Evolutionary conservation across 148 eudicot species (phyloP).

Genomic region (Amaranthus cruentus): DNA sequence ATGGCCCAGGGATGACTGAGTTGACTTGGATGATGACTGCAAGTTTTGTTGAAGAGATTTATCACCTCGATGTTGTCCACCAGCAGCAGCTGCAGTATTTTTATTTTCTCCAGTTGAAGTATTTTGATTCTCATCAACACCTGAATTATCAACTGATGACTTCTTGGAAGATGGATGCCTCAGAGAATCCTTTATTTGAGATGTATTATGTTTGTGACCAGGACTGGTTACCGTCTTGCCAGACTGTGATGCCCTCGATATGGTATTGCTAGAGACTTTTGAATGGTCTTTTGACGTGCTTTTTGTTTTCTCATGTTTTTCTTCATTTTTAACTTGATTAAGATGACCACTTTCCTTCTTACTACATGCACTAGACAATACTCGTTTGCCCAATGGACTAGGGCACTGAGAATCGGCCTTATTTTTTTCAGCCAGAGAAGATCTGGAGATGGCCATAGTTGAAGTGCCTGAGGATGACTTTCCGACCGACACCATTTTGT

Average conservation of each 20-base stretch:
- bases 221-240: conserved; percentile 40
- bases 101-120: conserved; percentile 39
- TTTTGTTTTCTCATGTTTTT: conserved; percentile 39
- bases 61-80: conserved; percentile 47
- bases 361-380: conserved; percentile 23
- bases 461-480: conserved; percentile 24
- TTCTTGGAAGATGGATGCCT: conserved; percentile 48
- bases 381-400: conserved; percentile 33
- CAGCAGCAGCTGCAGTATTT: conserved; percentile 32
- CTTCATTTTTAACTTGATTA: conserved; percentile 31
- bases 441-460: conserved; percentile 24
- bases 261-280: conserved; percentile 43
- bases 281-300: conserved; percentile 46
- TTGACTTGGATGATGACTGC: conserved; percentile 46
- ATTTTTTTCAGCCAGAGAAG: conserved; percentile 40
- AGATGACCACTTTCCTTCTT: conserved; percentile 42
- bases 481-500: conserved; percentile 42
- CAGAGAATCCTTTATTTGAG: conserved; percentile 47
- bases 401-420: conserved; percentile 32
- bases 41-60: conserved; percentile 36
- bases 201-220: conserved; percentile 38
- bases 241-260: conserved; percentile 40
- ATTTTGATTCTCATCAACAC: conserved; percentile 33
- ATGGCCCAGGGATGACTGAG: conserved; percentile 40
- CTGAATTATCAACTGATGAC: conserved; percentile 31